These are phyloP conservation scores for Penicillium parvum DNA, from an alignment of 495 filamentous ascomycete genomes.

Conservation along the genomic window DNA sequence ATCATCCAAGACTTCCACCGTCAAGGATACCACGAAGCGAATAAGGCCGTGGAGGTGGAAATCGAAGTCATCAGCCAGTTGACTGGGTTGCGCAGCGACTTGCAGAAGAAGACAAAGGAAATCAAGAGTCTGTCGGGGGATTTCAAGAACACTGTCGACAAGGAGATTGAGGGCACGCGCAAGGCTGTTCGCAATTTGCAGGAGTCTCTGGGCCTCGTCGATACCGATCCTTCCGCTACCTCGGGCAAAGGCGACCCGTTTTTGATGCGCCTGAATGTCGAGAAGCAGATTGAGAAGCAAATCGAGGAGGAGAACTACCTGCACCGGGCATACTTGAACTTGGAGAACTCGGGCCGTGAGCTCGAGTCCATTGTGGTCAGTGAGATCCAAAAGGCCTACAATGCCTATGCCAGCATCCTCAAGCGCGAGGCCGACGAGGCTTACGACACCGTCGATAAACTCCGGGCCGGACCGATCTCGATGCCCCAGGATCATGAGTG, in stretches of 20 bases:
- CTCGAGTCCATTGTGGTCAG: constrained; percentile 92
- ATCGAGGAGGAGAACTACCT: constrained; percentile 97
- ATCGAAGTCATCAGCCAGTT: constrained; percentile 84
- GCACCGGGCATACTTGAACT: constrained; percentile 88
- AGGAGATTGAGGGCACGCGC: constrained; percentile 50
- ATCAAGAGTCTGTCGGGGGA: constrained; percentile 88
- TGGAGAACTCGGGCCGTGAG: constrained; percentile 91
- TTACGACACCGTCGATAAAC: constrained; percentile 71
- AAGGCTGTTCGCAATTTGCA: constrained; percentile 72
- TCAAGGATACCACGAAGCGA: constrained; percentile 72
- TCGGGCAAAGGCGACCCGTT: constrained; percentile 89
- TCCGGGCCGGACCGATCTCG: constrained; percentile 76
- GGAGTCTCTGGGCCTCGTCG: constrained; percentile 70
- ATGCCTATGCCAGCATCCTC: constrained; percentile 82
- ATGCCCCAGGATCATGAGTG: constrained; percentile 94
- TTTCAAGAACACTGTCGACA: constrained; percentile 77
- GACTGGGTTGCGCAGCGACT: constrained; percentile 77
- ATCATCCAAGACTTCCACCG: constrained; percentile 81
- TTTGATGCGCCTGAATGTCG: constrained; percentile 75
- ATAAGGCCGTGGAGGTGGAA: constrained; percentile 86
- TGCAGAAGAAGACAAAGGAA: constrained; percentile 95
- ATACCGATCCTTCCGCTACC: constrained; percentile 68
- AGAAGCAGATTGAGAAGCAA: constrained; percentile 84
- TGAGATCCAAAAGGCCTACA: constrained; percentile 97
- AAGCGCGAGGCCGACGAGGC: constrained; percentile 83